Base-by-base conservation (phyloP, 805 yeast species). In the Zygotorulaspora danielsina region DNA sequence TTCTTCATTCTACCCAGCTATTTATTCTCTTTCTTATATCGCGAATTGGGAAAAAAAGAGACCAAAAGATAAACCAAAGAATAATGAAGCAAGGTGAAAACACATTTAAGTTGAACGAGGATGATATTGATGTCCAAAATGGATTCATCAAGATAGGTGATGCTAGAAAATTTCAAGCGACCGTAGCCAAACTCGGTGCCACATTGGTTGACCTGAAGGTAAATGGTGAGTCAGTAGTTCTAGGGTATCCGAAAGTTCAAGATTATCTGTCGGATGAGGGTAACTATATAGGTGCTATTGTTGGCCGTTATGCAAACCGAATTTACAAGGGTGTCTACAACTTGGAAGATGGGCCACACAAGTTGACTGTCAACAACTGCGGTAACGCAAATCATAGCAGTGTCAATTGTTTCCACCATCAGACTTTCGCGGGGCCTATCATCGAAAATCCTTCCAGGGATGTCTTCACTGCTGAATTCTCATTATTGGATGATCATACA, bases 241-340 rank as follows among this genome's bases (percentile, higher is more conserved):
- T 61, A 32, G 70, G 71, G 7, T 72, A 65, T 42, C 63, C 63
- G 5, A 53, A 57, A 27, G 66, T 65, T 20, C 46, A 45, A 21
- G 71, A 71, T 27, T 64, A 63, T 27, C 15, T 31, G 12, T 29
- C 36, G 12, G 39, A 55, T 13, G 54, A 65, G 21, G 71, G 74
- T 51, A 76, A 78, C 13, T 77, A 65, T 54, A 69, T 79, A 41
- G 85, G 85, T 25, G 76, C 84, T 19, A 74, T 82, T 13, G 71
- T 79, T 27, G 87, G 87, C 19, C 68, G 86, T 32, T 72, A 67
- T 43, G 84, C 84, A 38, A 81, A 80, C 57, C 68, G 86, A 42
- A 71, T 80, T 36, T 54, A 56, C 30, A 63, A 64, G 30, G 81
- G 76, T 20, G 45, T 53, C 36, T 66, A 76, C 46, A 36, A 45